Conservation (phyloP, 176 grass and related monocot genomes). For the Cymbopogon citratus region DNA sequence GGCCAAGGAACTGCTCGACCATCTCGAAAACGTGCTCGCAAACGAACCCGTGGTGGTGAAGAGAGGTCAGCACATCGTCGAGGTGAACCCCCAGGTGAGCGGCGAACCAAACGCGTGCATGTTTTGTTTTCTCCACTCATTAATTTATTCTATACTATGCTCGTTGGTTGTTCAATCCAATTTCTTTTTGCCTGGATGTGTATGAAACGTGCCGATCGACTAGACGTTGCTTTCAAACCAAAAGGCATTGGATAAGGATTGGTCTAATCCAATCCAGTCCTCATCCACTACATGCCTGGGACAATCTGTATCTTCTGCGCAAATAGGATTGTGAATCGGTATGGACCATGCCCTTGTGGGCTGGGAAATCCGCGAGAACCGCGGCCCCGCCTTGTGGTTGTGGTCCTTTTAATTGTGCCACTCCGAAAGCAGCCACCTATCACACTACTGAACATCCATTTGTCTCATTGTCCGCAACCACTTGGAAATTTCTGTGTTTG, state of each 20-base stretch:
- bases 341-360: slow-evolving; percentile 34
- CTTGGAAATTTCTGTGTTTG: neutral
- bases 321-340: slow-evolving; percentile 41
- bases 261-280: slow-evolving; percentile 43
- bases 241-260: slow-evolving; percentile 56
- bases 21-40: slow-evolving; percentile 82
- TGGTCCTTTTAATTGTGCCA: neutral
- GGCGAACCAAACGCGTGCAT: neutral
- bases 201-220: slow-evolving; percentile 28
- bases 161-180: slow-evolving; percentile 11
- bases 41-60: slow-evolving; percentile 93
- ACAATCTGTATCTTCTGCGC: slow-evolving; percentile 34
- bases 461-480: slow-evolving; percentile 17
- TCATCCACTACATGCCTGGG: slow-evolving; percentile 37
- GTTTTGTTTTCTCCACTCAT: neutral
- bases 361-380: slow-evolving; percentile 18
- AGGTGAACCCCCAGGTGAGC: slow-evolving; percentile 90
- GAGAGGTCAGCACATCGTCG: slow-evolving; percentile 86
- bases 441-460: slow-evolving; percentile 8
- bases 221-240: slow-evolving; percentile 36
- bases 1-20: slow-evolving; percentile 86
- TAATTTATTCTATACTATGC: neutral
- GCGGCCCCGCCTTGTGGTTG: neutral
- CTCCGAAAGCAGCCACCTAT: slow-evolving; percentile 2
- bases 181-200: neutral